These are phyloP conservation scores for Wakefieldia striispora DNA, from an alignment of 768 basidiomycete species.

Conservation along the genomic window DNA sequence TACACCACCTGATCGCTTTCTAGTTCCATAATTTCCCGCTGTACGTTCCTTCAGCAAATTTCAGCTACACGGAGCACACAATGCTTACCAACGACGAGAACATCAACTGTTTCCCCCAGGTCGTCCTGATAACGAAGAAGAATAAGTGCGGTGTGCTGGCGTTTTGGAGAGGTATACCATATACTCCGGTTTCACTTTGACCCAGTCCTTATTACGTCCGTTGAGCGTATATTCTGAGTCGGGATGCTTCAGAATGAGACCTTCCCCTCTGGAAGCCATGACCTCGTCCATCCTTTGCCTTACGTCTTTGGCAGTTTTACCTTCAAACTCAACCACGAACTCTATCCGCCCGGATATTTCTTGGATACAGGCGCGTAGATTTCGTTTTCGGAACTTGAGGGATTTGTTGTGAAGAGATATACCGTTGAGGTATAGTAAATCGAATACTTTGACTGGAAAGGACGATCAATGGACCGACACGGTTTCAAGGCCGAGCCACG, in stretches of 20 bases:
- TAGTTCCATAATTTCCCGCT: slow-evolving; percentile 88
- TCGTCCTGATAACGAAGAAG: slow-evolving; percentile 55
- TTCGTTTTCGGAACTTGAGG: slow-evolving; percentile 73
- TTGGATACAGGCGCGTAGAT: slow-evolving; percentile 65
- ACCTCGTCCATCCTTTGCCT: slow-evolving; percentile 76
- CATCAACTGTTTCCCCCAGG: slow-evolving; percentile 90
- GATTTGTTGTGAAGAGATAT: slow-evolving; percentile 71
- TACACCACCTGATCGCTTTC: slow-evolving; percentile 83
- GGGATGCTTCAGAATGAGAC: slow-evolving; percentile 88
- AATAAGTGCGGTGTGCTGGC: neutral
- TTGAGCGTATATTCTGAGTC: slow-evolving; percentile 79
- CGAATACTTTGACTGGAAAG: slow-evolving; percentile 90
- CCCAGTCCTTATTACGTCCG: slow-evolving; percentile 88
- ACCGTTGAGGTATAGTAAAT: slow-evolving; percentile 88
- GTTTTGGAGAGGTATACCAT: slow-evolving; percentile 48
- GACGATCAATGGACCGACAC: neutral
- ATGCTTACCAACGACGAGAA: slow-evolving; percentile 78
- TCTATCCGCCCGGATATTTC: slow-evolving; percentile 80
- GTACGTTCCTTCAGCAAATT: neutral
- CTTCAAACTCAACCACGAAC: slow-evolving; percentile 67
- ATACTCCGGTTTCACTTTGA: slow-evolving; percentile 91
- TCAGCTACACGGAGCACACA: neutral
- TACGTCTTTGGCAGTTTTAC: slow-evolving; percentile 80
- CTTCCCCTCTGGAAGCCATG: slow-evolving; percentile 86
- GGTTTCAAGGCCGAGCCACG: slow-evolving; percentile 28